Evolutionary conservation across 192 early-diverging fungal species (phyloP).

Genomic region (Umbelopsis sp.): DNA sequence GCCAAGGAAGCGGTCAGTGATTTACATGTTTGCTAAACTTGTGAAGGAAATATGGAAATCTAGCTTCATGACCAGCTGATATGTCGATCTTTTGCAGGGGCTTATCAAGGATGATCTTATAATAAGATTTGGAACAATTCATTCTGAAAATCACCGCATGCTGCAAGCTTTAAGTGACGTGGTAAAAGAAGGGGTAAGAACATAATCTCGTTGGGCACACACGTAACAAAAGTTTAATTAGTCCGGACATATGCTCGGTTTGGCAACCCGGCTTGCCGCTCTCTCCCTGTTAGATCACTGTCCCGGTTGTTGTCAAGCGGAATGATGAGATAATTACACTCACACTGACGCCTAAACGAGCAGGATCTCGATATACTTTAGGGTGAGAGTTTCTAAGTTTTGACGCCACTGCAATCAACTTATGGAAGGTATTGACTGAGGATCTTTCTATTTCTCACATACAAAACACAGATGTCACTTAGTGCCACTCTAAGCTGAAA

Average conservation of each 20-base stretch:
- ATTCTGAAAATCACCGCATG: constrained; percentile 35
- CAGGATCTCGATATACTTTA: background rate
- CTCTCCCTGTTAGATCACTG: background rate
- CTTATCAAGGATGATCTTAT: constrained; percentile 48
- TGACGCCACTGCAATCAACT: background rate
- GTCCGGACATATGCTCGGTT: too few relatives aligned
- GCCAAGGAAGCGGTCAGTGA: constrained; percentile 47
- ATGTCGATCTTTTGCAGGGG: constrained; percentile 37
- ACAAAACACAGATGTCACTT: background rate
- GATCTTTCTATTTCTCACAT: background rate
- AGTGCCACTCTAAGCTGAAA: background rate
- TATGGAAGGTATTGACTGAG: too few relatives aligned
- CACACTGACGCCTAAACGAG: background rate
- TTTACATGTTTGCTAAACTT: background rate
- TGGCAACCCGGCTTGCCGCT: too few relatives aligned
- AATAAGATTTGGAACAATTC: constrained; percentile 46
- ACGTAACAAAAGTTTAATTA: too few relatives aligned
- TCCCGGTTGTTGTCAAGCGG: constrained; percentile 2
- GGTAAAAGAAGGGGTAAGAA: constrained; percentile 30
- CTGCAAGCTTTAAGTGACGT: constrained; percentile 45
- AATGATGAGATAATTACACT: constrained; percentile 7
- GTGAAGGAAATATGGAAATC: too few relatives aligned
- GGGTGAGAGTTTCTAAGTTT: background rate
- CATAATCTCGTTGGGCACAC: background rate
- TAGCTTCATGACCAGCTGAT: too few relatives aligned